Base-by-base conservation (phyloP, 2,329 filamentous ascomycete species). In the Emmonsiellopsis sp. region DNA sequence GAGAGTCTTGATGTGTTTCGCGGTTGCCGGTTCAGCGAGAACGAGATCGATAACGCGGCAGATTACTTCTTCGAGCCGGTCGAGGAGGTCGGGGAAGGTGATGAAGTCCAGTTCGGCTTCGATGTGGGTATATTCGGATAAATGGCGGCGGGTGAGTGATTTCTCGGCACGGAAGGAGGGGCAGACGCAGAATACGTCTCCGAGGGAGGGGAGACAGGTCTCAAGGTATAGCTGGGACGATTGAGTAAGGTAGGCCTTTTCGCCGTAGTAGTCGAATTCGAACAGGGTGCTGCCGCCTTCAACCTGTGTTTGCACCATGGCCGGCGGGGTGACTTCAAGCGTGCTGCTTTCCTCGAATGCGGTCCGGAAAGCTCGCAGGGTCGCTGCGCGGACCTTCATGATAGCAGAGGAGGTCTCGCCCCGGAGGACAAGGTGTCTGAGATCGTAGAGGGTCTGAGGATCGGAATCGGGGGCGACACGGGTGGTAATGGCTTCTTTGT, bases 121-220 rank as follows among this genome's bases (percentile, higher is more conserved):
- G 61, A 98, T 82, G 75, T 98, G 93, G 1, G 91, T 95, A 77
- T 96, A 98, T 74, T 98, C 93, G 47, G 89, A 88, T 64, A 98
- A 75, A 70, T 98, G 93, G 65, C 93, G 88, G 57, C 93, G 87
- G 49, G 93, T 98, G 54, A 97, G 79, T 6, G 86, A 92, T 76
- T 96, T 96, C 74, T 98, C 93, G 11, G 93, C 93, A 57, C 93
- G 91, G 85, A 98, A 98, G 1, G 92, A 97, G 72, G 95, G 95
- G 73, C 95, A 91, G 65, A 98, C 92, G 69, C 92, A 97, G 80
- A 94, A 98, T 51, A 96, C 90, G 68, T 96, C 89, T 62, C 93
- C 93, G 64, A 97, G 79, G 50, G 86, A 89, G 9, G 92, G 89
- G 34, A 98, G 77, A 60, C 86, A 89, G 34, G 93, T 98, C 78